Percentiles rank a stretch among this genome's conserved stretches.
phyloP scores from a whole-genome alignment of 441 rosid species.

The Euphorbia schlechtendalii region DNA sequence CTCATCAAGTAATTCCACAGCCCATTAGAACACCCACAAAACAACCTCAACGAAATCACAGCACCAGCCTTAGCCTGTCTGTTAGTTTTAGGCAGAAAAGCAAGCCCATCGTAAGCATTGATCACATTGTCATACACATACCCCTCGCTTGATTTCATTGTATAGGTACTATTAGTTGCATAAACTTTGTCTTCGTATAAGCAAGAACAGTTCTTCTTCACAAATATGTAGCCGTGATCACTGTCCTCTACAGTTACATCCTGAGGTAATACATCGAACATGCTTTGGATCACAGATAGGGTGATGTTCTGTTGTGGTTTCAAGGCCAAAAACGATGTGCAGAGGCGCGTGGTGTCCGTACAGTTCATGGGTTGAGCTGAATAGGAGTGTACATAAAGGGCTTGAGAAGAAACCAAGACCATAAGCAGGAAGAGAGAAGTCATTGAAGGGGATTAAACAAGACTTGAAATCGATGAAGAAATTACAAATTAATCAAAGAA shows the following conservation, averaged over 20 bases:
- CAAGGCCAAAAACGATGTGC: constrained; percentile 86
- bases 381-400: constrained; percentile 24
- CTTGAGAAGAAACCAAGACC: constrained; percentile 22
- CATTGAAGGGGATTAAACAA: constrained; percentile 27
- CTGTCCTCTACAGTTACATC: constrained; percentile 55
- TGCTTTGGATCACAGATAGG: constrained; percentile 65
- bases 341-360: constrained; percentile 70
- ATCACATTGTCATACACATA: constrained; percentile 51
- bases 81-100: constrained; percentile 45
- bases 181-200: constrained; percentile 47
- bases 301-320: constrained; percentile 57
- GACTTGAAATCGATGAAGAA: constrained; percentile 16
- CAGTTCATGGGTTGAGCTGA: constrained; percentile 62
- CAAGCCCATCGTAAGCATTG: constrained; percentile 79
- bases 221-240: constrained; percentile 47
- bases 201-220: constrained; percentile 91
- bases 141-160: constrained; percentile 61
- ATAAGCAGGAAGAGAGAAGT: constrained; percentile 22
- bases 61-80: constrained; percentile 52
- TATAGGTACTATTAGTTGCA: constrained; percentile 68
- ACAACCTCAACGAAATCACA: constrained; percentile 78
- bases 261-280: constrained; percentile 76
- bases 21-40: constrained; percentile 94
- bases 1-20: constrained; percentile 96
- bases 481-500: not conserved